Evolutionary conservation across 2,329 filamentous ascomycete genomes (phyloP), one percentile per base, ranked within the genome.

Genomic region (Penicillium sp.): DNA sequence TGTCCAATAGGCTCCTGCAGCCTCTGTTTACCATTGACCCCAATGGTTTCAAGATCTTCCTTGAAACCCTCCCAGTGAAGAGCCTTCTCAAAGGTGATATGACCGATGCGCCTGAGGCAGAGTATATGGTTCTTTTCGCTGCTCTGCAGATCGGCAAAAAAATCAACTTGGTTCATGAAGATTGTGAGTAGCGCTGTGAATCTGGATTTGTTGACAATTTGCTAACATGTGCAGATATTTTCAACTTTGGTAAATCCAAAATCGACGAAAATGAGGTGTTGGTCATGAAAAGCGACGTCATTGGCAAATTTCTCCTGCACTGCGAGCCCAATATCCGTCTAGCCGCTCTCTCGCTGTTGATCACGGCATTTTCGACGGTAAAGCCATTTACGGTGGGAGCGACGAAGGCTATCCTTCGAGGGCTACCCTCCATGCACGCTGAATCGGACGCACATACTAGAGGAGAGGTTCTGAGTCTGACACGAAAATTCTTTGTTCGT

Each of bases 361-460:
- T 91, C 12, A 86, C 87, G 10, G 93, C 90, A 0, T 84, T 86
- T 10, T 85, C 88, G 2, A 87, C 87, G 0, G 91, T 89, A 3
- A 85, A 84, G 50, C 88, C 91, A 1, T 86, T 95, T 50, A 87
- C 87, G 0, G 66, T 74, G 0, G 79, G 77, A 10, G 82, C 87
- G 0, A 78, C 97, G 3, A 71, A 75, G 3, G 80, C 88, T 12
- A 76, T 97, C 2, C 80, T 80, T 50, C 78, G 77, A 33, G 85
- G 90, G 56, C 75, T 97, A 4, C 80, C 83, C 1, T 82, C 87
- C 16, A 85, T 93, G 60, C 88, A 95, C 68, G 85, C 90, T 3
- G 92, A 97, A 60, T 86, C 89, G 0, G 91, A 97, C 69, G 87
- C 93, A 6, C 91, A 93, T 65, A 88, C 92, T 61, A 85, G 94